Conservation (phyloP, 805 yeast genomes). For the Candida chauliodis region DNA sequence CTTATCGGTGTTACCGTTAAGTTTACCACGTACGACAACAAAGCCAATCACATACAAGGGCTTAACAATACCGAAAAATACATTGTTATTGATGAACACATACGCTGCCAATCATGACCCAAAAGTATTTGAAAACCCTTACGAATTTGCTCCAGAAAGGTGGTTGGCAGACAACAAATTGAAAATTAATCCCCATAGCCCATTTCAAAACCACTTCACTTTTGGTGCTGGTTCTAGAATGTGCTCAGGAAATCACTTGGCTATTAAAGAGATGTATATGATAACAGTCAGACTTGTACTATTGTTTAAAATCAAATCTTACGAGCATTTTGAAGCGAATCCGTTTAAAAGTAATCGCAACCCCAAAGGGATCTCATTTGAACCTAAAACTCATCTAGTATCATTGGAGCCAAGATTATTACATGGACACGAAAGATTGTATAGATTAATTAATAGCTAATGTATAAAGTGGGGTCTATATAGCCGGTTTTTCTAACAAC, state of each 20-base stretch:
- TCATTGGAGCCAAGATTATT: constrained; percentile 19
- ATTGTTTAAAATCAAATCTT: constrained; percentile 46
- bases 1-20: constrained; percentile 64
- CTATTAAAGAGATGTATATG: constrained; percentile 61
- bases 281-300: constrained; percentile 51
- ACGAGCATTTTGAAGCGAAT: constrained; percentile 40
- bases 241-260: constrained; percentile 69
- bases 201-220: constrained; percentile 38
- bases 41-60: constrained; percentile 39
- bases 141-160: constrained; percentile 49
- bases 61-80: constrained; percentile 49
- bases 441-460: constrained; percentile 2
- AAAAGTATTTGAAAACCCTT: constrained; percentile 39
- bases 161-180: constrained; percentile 35
- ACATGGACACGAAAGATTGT: constrained; percentile 6
- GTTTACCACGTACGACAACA: constrained; percentile 62
- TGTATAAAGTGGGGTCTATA: constrained; percentile 46
- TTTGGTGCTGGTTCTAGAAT: constrained; percentile 72
- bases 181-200: constrained; percentile 6
- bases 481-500: constrained; percentile 56
- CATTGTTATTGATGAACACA: constrained; percentile 61
- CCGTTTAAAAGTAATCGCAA: constrained; percentile 49
- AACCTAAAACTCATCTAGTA: constrained; percentile 45
- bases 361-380: constrained; percentile 62
- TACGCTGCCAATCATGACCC: constrained; percentile 70